Percentiles rank a stretch among this genome's conserved stretches.
These are phyloP conservation scores for Linnemannia exigua DNA, from an alignment of 192 early-diverging fungal genomes.

Conservation along the genomic window DNA sequence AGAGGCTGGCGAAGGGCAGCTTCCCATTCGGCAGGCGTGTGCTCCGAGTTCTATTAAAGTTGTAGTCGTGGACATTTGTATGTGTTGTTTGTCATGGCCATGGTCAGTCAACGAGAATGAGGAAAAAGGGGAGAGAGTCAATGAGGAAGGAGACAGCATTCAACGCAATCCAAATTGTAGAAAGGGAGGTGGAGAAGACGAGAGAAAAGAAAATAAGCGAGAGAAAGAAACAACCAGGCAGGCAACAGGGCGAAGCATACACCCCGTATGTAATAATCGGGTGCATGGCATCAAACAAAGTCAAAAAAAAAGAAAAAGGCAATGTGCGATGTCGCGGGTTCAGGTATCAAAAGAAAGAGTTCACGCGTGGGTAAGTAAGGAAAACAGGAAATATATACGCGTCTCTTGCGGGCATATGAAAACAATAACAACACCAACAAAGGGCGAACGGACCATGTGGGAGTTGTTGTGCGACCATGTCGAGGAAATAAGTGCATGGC, in stretches of 20 bases:
- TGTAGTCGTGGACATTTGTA: background rate
- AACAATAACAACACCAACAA: background rate
- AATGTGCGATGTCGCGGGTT: background rate
- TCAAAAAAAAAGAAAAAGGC: conserved; percentile 8
- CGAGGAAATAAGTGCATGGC: background rate
- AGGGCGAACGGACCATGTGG: conserved; percentile 2
- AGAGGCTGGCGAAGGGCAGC: conserved; percentile 42
- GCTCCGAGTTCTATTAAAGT: conserved; percentile 48
- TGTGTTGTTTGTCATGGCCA: background rate
- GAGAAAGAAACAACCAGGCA: background rate
- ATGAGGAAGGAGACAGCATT: background rate
- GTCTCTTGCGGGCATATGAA: background rate
- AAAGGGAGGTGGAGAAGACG: background rate
- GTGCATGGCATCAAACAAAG: background rate
- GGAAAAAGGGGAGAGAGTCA: background rate
- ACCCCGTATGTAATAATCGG: conserved; percentile 2
- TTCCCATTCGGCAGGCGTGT: conserved; percentile 47
- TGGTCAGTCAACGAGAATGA: background rate
- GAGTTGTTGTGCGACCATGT: background rate
- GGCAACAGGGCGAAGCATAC: background rate
- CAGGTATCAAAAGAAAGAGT: background rate
- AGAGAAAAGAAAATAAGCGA: background rate
- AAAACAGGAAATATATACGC: background rate
- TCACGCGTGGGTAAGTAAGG: background rate
- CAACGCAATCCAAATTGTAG: background rate